Conservation (phyloP, 768 basidiomycete species). For the Phylloporus arenicola region DNA sequence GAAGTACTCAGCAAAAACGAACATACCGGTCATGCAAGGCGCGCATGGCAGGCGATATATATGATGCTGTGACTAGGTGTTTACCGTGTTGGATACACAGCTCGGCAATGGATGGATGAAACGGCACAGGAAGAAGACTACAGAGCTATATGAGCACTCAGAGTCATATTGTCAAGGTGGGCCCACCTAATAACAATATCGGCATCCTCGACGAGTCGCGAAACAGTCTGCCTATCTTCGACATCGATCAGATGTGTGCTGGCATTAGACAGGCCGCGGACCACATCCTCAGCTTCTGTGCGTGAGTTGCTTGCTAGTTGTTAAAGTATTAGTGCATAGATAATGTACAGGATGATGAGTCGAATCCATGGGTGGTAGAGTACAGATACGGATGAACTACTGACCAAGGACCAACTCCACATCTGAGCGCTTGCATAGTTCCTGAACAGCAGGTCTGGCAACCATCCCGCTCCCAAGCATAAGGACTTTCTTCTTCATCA, state of each 20-base stretch:
- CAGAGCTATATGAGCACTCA: not conserved
- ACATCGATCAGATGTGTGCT: constrained; percentile 58
- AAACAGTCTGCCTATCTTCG: constrained; percentile 40
- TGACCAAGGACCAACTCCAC: constrained; percentile 73
- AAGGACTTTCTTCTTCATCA: constrained; percentile 59
- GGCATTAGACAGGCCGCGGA: constrained; percentile 44
- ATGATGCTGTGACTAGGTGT: constrained; percentile 89
- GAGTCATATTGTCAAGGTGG: not conserved
- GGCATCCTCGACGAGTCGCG: constrained; percentile 49
- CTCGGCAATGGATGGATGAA: constrained; percentile 69
- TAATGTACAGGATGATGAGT: constrained; percentile 9
- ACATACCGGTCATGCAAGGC: constrained; percentile 55
- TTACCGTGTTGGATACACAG: constrained; percentile 63
- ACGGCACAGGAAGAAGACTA: constrained; percentile 74
- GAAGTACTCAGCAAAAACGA: not conserved
- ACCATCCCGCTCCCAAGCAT: constrained; percentile 96
- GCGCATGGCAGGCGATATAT: constrained; percentile 76
- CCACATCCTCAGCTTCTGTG: constrained; percentile 48
- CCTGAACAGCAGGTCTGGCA: constrained; percentile 79
- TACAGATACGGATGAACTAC: constrained; percentile 26
- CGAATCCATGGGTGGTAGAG: constrained; percentile 11
- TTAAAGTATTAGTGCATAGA: constrained; percentile 2
- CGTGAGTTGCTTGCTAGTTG: constrained; percentile 66
- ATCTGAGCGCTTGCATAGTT: constrained; percentile 57
- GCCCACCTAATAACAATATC: constrained; percentile 83